These are phyloP conservation scores for Ceratocystis destructans DNA, from an alignment of 2,329 filamentous ascomycete genomes.

Conservation along the genomic window DNA sequence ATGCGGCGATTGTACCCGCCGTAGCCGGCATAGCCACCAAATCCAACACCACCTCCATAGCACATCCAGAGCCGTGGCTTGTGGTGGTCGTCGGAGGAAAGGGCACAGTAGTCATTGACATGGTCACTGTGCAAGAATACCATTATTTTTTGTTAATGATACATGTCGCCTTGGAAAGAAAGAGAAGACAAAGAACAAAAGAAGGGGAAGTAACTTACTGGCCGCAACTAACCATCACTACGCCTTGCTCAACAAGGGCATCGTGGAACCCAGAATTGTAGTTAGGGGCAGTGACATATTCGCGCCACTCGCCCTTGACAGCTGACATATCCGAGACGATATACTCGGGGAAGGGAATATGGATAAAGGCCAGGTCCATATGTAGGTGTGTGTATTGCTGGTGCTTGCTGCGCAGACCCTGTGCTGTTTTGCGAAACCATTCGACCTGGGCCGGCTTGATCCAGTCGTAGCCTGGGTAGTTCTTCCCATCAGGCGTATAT, in stretches of 20 bases:
- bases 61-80: slow-evolving; percentile 87
- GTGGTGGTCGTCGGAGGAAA: slow-evolving; percentile 39
- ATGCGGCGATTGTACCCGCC: slow-evolving; percentile 70
- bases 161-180: not conserved
- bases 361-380: slow-evolving; percentile 92
- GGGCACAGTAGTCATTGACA: slow-evolving; percentile 88
- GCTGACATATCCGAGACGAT: slow-evolving; percentile 44
- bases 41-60: slow-evolving; percentile 81
- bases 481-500: slow-evolving; percentile 77
- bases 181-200: not conserved
- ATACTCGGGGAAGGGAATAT: slow-evolving; percentile 92
- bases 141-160: slow-evolving; percentile 16
- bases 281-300: slow-evolving; percentile 71
- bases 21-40: slow-evolving; percentile 91
- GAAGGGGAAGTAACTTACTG: slow-evolving; percentile 50
- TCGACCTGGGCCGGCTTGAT: slow-evolving; percentile 85
- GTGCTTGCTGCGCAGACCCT: slow-evolving; percentile 61
- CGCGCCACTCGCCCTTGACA: slow-evolving; percentile 54
- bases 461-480: slow-evolving; percentile 94
- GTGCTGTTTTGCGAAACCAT: slow-evolving; percentile 77
- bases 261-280: slow-evolving; percentile 92
- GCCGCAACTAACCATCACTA: slow-evolving; percentile 79
- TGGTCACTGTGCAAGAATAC: slow-evolving; percentile 50
- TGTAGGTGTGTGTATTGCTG: slow-evolving; percentile 79
- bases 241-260: slow-evolving; percentile 70